Base-by-base conservation (phyloP, 2,329 filamentous ascomycete species). In the Cladosporium oxysporum region DNA sequence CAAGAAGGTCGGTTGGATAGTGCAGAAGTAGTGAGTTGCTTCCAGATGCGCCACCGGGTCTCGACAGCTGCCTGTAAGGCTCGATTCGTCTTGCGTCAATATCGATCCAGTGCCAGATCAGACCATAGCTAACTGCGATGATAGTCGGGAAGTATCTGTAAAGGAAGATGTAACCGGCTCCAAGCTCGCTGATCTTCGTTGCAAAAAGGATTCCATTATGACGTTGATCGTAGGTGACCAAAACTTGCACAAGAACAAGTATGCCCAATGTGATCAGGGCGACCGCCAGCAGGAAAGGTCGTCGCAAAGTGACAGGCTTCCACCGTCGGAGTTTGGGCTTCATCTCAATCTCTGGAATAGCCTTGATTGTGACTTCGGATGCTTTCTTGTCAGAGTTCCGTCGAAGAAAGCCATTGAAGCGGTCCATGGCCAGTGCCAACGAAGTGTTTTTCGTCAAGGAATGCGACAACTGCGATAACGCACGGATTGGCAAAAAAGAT, bases 91-190 rank as follows among this genome's bases (percentile, higher is more conserved):
- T 87, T 0, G 81, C 76, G 41, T 90, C 85, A 0, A 89, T 72
- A 60, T 89, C 87, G 0, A 88, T 79, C 85, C 86, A 87, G 2
- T 79, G 81, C 85, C 86, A 89, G 0, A 83, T 55, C 0, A 88
- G 78, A 47, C 85, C 84, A 67, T 86, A 88, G 0, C 84, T 7
- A 0, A 88, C 82, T 0, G 85, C 82, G 0, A 87, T 60, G 0
- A 88, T 77, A 0, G 83, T 88, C 0, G 87, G 86, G 0, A 83
- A 69, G 57, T 86, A 87, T 0, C 83, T 70, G n/a, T 85, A 87
- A 0, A 74, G 64, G 5, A 85, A 80, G 0, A 69, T 78, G 0
- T 73, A 74, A 0, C 69, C 67, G 0, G 75, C 2, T 0, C 85
- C 79, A 0, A 87, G 72, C 2, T 74, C 73, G 21, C 72, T 74